Base-by-base conservation (phyloP, 768 basidiomycete species). In the Daedalea quercina region DNA sequence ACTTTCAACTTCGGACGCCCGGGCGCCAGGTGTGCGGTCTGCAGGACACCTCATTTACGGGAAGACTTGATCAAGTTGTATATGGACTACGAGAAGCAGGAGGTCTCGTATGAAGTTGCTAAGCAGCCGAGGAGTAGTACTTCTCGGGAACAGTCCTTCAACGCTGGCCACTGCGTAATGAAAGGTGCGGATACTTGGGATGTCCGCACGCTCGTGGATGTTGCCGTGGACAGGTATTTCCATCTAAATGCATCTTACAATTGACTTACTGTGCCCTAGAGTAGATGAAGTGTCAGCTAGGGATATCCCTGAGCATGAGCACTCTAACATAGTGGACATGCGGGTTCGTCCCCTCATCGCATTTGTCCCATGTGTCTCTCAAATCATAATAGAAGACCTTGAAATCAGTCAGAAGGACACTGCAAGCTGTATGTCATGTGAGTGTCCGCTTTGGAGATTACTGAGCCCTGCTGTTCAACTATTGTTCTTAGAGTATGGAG, bases 51-150 rank as follows among this genome's bases (percentile, higher is more conserved):
- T 1, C 60, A 57, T 46, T 54, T 41, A 2, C 47, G 57, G 9
- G 55, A 59, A 1, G 37, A 55, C 22, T 53, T 63, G 48, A 52
- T 63, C 17, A 57, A 53, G 24, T 54, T 65, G 2, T 65, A 51
- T 31, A 47, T 53, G 3, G 53, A 57, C 44, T 56, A 42, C 28
- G 48, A 57, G 3, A 37, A 31, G 37, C 15, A 6, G 15, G 7
- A 19, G 17, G 37, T 6, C 37, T 40, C 37, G 37, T 11, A 11
- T 31, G 28, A 3, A 47, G 37, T 2, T 19, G 24, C 15, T 3
- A 13, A 15, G 20, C 47, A 3, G n/a, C 3, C 31, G n/a, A n/a
- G n/a, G n/a, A n/a, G n/a, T n/a, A n/a, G n/a, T n/a, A n/a, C n/a
- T n/a, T n/a, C n/a, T n/a, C n/a, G n/a, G n/a, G n/a, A n/a, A n/a